Conservation (phyloP, 2,329 filamentous ascomycete genomes). For the Tetracladium maxilliforme region DNA sequence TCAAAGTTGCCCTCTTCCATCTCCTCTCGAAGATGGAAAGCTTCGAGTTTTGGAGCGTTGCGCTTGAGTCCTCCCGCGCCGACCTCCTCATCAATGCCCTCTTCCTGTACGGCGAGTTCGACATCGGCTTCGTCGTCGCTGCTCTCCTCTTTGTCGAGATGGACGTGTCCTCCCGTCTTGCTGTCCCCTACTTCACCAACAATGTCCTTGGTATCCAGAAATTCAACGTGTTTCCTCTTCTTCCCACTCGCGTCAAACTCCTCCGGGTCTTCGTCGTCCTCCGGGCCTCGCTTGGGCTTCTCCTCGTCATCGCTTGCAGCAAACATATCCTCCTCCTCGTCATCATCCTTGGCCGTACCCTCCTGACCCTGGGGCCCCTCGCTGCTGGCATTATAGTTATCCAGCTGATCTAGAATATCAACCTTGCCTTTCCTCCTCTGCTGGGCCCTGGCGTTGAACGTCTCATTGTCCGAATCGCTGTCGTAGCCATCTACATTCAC, state of each 20-base stretch:
- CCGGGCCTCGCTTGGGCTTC: constrained; percentile 46
- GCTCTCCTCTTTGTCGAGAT: constrained; percentile 24
- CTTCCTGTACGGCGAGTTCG: constrained; percentile 62
- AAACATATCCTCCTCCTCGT: constrained; percentile 76
- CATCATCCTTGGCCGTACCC: constrained; percentile 27
- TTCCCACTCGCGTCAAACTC: constrained; percentile 2
- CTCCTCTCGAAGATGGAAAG: constrained; percentile 86
- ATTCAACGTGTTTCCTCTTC: constrained; percentile 42
- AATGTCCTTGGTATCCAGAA: constrained; percentile 50
- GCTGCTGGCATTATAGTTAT: constrained; percentile 30
- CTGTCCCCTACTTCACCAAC: constrained; percentile 65
- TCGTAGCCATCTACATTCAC: constrained; percentile 97
- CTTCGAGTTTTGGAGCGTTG: constrained; percentile 86
- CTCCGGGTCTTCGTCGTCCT: constrained; percentile 23
- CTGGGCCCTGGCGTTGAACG: constrained; percentile 63
- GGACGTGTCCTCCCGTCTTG: constrained; percentile 59
- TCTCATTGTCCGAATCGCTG: constrained; percentile 84
- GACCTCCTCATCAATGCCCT: constrained; percentile 74
- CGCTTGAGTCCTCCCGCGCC: constrained; percentile 83
- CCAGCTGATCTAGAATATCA: constrained; percentile 33
- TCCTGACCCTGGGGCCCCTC: constrained; percentile 17
- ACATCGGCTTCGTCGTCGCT: constrained; percentile 53
- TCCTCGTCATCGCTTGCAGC: constrained; percentile 49
- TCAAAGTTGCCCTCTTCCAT: constrained; percentile 91
- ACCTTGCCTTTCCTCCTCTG: constrained; percentile 32